Base-by-base conservation (phyloP, 2,329 filamentous ascomycete genomes). In the Pseudopyricularia javanii region DNA sequence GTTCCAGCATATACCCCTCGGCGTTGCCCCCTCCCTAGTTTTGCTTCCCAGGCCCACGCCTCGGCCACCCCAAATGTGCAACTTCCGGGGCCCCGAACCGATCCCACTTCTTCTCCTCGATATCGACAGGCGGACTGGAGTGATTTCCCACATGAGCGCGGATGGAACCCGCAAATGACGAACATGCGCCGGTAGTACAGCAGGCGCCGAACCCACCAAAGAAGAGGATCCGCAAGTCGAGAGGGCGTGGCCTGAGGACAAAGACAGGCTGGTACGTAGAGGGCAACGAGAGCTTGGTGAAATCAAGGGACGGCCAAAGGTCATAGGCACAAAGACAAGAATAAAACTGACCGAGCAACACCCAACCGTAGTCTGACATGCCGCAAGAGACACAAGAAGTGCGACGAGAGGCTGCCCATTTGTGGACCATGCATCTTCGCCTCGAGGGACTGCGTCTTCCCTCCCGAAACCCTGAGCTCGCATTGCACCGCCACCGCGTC, bases 321-420 rank as follows among this genome's bases (percentile, higher is more conserved):
- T 11, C 17, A 40, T 14, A 35, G 58, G 57, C 30, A 15, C 34
- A 53, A 56, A 72, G 68, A 22, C 28, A 22, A 20, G 32, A 4
- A 30, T n/a, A 35, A 14, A 4, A 4, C 11, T 15, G n/a, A 35
- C 5, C 17, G 22, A 3, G 3, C 17, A 43, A 4, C 8, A 20
- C 22, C 37, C 22, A 20, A 15, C 35, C n/a, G 17, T 7, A 33
- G 32, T 20, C 61, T 70, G 47, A 71, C 68, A 11, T 74, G 72
- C 58, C 68, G 71, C 49, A 66, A 66, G 54, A 63, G 74, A 53
- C 69, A 74, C 55, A 72, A 75, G 59, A 77, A 76, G 62, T 76
- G 73, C 58, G 73, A 74, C 56, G 73, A 76, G 61, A 47, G 24
- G 8, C 3, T 43, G 7, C 37, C 37, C 7, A 11, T 43, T 11